Conservation (phyloP, 257 asterid species). For the Gardenia jasminoides region DNA sequence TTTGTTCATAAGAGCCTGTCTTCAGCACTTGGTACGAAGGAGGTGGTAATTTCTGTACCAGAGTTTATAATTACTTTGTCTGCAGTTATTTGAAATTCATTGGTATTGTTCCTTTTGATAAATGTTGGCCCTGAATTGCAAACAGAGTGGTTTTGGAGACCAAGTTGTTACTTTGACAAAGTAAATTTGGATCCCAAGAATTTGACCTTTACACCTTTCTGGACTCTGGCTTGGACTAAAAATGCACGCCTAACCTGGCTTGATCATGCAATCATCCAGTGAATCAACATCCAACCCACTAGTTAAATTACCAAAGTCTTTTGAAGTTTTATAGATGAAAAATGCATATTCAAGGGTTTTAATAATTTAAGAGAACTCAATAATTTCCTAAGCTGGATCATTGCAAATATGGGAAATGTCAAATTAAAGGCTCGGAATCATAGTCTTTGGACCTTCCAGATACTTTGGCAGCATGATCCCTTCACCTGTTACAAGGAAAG, state of each 20-base stretch:
- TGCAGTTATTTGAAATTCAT: neutral
- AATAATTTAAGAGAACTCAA: neutral
- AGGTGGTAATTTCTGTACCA: neutral
- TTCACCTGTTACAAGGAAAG: neutral
- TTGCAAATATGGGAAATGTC: neutral
- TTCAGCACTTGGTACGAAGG: neutral
- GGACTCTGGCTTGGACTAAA: neutral
- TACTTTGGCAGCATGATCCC: neutral
- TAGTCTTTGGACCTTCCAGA: neutral
- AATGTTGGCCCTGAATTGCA: neutral
- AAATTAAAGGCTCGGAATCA: neutral
- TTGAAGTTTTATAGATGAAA: neutral
- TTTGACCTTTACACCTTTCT: neutral
- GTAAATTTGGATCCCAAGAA: neutral
- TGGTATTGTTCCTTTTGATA: neutral
- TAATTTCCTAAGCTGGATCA: neutral
- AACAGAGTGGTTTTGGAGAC: neutral
- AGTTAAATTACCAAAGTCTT: neutral
- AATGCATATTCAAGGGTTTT: too few relatives aligned
- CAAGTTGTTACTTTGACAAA: neutral
- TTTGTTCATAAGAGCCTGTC: neutral
- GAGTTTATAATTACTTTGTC: neutral
- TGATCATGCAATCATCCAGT: neutral
- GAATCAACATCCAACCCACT: neutral
- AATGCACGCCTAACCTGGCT: too few relatives aligned